Evolutionary conservation across 2,329 filamentous ascomycete species (phyloP).

Genomic region (Diaporthe aspalathi): DNA sequence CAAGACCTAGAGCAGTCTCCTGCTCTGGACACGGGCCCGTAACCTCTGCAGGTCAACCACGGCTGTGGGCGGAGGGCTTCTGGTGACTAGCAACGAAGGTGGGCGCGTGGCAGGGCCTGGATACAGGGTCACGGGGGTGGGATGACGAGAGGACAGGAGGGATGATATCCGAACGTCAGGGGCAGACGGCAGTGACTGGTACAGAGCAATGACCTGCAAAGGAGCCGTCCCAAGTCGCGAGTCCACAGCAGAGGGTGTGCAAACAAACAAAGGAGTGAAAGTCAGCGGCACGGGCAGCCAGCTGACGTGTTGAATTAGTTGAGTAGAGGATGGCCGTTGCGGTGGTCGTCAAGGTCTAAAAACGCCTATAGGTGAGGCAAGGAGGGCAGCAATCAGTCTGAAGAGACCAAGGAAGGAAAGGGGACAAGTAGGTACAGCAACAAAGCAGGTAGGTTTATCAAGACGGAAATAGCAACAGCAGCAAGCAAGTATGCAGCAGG

Average conservation of each 20-base stretch:
- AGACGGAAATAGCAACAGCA: constrained; percentile 1
- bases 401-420: constrained; percentile 20
- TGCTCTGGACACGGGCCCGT: constrained; percentile 38
- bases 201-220: constrained; percentile 17
- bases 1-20: constrained; percentile 39
- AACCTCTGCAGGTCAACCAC: constrained; percentile 35
- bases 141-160: constrained; percentile 27
- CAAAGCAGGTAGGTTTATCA: constrained; percentile 30
- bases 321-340: constrained; percentile 20
- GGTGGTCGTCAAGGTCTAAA: constrained; percentile 34
- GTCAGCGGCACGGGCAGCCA: constrained; percentile 34
- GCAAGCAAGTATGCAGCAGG: neutral
- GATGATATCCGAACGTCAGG: constrained; percentile 29
- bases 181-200: constrained; percentile 23
- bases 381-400: constrained; percentile 25
- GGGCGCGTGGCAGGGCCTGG: constrained; percentile 35
- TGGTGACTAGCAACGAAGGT: constrained; percentile 36
- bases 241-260: constrained; percentile 27
- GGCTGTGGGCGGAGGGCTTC: constrained; percentile 23
- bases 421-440: constrained; percentile 6
- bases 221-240: constrained; percentile 27
- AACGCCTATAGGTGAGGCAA: constrained; percentile 1
- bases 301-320: constrained; percentile 35
- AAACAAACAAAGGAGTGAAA: constrained; percentile 37
- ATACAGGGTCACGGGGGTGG: constrained; percentile 31